A percentile compares a stretch with the other conserved stretches of the same genome.
These are phyloP conservation scores for Macrocystidia cucumis DNA, from an alignment of 1,284 basidiomycete genomes.

Conservation along the genomic window DNA sequence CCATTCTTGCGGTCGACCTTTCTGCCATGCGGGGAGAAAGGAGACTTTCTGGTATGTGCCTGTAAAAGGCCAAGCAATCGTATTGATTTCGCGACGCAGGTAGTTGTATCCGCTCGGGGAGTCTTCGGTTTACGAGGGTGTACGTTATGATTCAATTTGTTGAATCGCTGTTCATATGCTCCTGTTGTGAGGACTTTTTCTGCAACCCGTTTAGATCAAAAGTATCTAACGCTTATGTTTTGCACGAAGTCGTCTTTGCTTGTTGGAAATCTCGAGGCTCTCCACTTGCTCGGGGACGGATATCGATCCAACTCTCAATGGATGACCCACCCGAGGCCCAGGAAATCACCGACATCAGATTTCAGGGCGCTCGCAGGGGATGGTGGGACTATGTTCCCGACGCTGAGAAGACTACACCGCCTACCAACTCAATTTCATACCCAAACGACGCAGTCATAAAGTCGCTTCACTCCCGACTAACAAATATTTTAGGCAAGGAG, in stretches of 20 bases:
- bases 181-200: slow-evolving; percentile 47
- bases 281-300: slow-evolving; percentile 43
- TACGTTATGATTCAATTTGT: slow-evolving; percentile 42
- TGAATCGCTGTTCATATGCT: slow-evolving; percentile 50
- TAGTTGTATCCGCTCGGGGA: slow-evolving; percentile 26
- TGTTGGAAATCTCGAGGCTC: slow-evolving; percentile 47
- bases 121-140: slow-evolving; percentile 31
- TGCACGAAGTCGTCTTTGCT: slow-evolving; percentile 48
- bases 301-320: slow-evolving; percentile 44
- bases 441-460: no score
- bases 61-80: not conserved
- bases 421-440: no score
- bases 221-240: slow-evolving; percentile 1
- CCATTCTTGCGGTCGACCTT: slow-evolving; percentile 36
- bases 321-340: slow-evolving; percentile 27
- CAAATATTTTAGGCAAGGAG: no score
- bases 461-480: no score
- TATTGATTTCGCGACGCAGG: slow-evolving; percentile 16
- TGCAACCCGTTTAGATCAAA: no score
- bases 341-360: slow-evolving; percentile 18
- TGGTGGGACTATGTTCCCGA: slow-evolving; percentile 48
- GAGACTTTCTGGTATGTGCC: slow-evolving; percentile 36
- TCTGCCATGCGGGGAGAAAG: slow-evolving; percentile 27
- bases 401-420: no score
- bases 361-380: slow-evolving; percentile 27